These are phyloP conservation scores for Aspergillus brunneoviolaceus DNA, from an alignment of 2,329 filamentous ascomycete species.

Conservation along the genomic window DNA sequence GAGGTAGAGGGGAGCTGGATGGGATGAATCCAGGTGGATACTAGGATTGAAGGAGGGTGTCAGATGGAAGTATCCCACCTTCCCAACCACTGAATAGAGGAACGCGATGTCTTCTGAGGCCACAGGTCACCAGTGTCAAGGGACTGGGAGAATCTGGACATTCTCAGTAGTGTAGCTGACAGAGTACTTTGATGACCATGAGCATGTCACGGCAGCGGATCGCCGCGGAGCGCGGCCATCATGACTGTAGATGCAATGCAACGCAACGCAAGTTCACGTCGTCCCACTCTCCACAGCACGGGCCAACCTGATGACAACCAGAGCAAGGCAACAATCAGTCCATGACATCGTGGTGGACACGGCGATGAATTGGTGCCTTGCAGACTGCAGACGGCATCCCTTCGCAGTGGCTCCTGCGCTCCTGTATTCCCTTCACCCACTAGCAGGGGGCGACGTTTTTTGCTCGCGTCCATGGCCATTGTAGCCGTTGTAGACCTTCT, in stretches of 20 bases:
- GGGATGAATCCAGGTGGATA: not conserved
- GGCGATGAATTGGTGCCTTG: constrained; percentile 6
- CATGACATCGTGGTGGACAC: constrained; percentile 4
- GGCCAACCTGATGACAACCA: not conserved
- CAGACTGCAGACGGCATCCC: constrained; percentile 11
- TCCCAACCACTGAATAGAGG: not conserved
- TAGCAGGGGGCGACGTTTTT: not conserved
- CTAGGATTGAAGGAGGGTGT: not conserved
- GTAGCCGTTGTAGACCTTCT: constrained; percentile 8
- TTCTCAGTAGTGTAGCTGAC: not conserved
- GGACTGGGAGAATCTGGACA: not conserved
- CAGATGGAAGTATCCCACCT: not conserved
- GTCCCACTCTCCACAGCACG: constrained; percentile 2
- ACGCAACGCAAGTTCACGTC: not conserved
- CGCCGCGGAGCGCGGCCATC: not conserved
- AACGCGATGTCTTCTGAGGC: not conserved
- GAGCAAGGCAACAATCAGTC: not conserved
- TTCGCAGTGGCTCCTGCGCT: constrained; percentile 7
- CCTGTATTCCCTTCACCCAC: constrained; percentile 11
- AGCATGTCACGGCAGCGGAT: no score
- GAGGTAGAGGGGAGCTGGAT: not conserved
- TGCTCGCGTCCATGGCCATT: not conserved
- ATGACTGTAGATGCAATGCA: not conserved
- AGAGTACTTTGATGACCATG: no score
- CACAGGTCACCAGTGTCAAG: not conserved